Evolutionary conservation across 208 protist genomes (phyloP), one percentile per base, ranked within the genome.

Genomic region (Acanthamoeba divionensis): DNA sequence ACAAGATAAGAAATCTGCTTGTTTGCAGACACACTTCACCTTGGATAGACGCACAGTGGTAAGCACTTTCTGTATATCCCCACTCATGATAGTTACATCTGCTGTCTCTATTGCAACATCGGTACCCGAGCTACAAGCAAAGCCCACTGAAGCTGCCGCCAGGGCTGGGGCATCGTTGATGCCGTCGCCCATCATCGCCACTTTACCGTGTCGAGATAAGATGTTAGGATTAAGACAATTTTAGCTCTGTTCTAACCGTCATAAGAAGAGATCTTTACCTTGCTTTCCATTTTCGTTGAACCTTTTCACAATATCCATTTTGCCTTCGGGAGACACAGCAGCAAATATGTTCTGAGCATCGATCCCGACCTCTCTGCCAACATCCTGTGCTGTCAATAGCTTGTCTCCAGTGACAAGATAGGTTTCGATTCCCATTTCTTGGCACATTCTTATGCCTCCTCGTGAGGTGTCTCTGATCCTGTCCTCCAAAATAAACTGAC

Each of bases 171-270:
- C 75, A 67, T 97, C 96, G 89, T 97, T 97, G 45, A 97, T 95
- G 13, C 96, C 96, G 86, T 97, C 96, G 29, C 96, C 96, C 29
- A 97, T 89, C 95, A 97, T 97, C 2, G 93, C 95, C 24, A 97
- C 95, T 5, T 71, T 29, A 24, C 18, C 52, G 52, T 57, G 18
- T 21, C 18, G 52, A 57, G n/a, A n/a, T n/a, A n/a, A 31, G 38
- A 98, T 97, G 44, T 96, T 96, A 5, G 97, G 93, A 63, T 94
- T 90, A 29, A 52, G 31, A 47, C 95, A 90, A 90, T 65, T 31
- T 26, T 89, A 26, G 26, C 10, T 12, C 41, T 33, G 73, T 5
- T 60, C 29, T 33, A 87, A 29, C 13, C 41, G 6, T 26, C 54
- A 29, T 60, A 82, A 86, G 38, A 75, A 33, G 45, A 29, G 54